These are phyloP conservation scores for Eucalyptus curtisii DNA, from an alignment of 345 rosid species.

Conservation along the genomic window DNA sequence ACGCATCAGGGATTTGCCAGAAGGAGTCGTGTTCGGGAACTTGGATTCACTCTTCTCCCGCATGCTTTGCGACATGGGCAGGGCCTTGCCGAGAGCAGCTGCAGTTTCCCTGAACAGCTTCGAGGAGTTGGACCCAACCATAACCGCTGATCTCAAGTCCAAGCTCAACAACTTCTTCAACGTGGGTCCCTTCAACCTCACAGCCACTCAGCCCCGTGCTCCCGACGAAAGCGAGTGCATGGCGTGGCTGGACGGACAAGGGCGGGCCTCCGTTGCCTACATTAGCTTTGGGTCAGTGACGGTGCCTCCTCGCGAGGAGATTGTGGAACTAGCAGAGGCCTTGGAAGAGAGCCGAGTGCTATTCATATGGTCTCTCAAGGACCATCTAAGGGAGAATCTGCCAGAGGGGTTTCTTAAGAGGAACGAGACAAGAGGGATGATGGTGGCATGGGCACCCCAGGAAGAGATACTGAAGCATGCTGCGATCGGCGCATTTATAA, in stretches of 20 bases:
- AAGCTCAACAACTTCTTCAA: constrained; percentile 8
- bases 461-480: neutral
- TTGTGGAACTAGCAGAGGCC: constrained; percentile 16
- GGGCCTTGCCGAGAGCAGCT: constrained; percentile 5
- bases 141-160: constrained; percentile 14
- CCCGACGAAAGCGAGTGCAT: constrained; percentile 4
- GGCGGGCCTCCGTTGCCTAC: constrained; percentile 17
- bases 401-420: constrained; percentile 18
- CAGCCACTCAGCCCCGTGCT: neutral
- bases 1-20: constrained; percentile 16
- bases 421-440: neutral
- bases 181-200: constrained; percentile 20
- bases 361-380: constrained; percentile 26
- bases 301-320: constrained; percentile 13
- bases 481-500: constrained; percentile 13
- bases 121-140: constrained; percentile 18
- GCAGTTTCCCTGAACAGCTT: constrained; percentile 28
- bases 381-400: neutral
- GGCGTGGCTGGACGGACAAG: constrained; percentile 21
- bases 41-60: constrained; percentile 14
- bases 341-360: constrained; percentile 10
- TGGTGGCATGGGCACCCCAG: constrained; percentile 29
- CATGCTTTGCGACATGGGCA: constrained; percentile 19
- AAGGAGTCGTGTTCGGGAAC: constrained; percentile 18
- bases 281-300: constrained; percentile 22